Evolutionary conservation across 345 rosid species (phyloP).

Genomic region (Brassica rapa): DNA sequence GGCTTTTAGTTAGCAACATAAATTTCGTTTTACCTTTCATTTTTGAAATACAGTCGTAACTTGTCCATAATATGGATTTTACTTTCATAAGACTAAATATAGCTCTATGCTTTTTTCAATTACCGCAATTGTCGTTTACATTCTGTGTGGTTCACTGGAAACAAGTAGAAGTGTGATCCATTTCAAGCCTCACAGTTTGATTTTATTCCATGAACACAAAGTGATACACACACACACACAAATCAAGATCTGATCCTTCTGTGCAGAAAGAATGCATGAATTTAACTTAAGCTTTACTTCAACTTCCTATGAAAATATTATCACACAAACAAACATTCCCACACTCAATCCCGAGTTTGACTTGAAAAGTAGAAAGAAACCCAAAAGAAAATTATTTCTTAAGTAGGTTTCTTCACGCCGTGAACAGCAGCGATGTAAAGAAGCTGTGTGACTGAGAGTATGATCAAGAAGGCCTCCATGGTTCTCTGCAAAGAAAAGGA

Average conservation of each 20-base stretch:
- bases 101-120: neutral
- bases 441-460: constrained; percentile 85
- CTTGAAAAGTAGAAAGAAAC: constrained; percentile 2
- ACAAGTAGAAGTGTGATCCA: constrained; percentile 3
- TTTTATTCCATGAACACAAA: constrained; percentile 35
- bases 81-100: constrained; percentile 13
- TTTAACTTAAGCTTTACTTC: constrained; percentile 20
- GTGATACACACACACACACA: constrained; percentile 19
- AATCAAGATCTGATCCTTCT: constrained; percentile 29
- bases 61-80: constrained; percentile 27
- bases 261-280: constrained; percentile 42
- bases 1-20: constrained; percentile 20
- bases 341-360: constrained; percentile 15
- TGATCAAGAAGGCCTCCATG: constrained; percentile 94
- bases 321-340: constrained; percentile 10
- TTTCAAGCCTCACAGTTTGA: constrained; percentile 28
- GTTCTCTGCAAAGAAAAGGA: constrained; percentile 66
- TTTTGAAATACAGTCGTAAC: constrained; percentile 13
- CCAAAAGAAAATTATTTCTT: constrained; percentile 4
- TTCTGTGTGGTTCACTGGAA: constrained; percentile 5
- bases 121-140: neutral
- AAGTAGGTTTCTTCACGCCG: constrained; percentile 41
- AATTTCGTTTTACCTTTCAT: neutral
- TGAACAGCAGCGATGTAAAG: constrained; percentile 79
- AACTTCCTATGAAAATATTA: constrained; percentile 15